Percentiles rank a stretch among this genome's conserved stretches.
phyloP scores from a whole-genome alignment of 2,329 filamentous ascomycete species.

The Cladosporium halotolerans region DNA sequence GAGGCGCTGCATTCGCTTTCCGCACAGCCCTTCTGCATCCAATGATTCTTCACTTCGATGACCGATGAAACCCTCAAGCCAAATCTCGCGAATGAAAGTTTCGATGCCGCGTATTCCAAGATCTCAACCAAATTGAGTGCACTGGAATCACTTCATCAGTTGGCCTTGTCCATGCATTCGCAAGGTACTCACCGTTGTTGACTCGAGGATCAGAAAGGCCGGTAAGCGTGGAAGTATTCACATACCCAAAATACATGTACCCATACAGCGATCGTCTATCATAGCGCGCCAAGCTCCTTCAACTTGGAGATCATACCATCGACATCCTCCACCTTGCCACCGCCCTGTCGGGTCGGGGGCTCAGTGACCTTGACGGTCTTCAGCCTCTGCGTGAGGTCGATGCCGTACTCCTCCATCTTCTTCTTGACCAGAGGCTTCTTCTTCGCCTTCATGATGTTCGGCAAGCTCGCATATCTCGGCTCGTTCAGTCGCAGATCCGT shows the following conservation, averaged over 20 bases:
- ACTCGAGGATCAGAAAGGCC: too few species aligned
- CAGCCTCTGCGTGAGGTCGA: conserved; percentile 68
- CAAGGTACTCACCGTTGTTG: too few species aligned
- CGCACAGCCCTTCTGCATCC: too few species aligned
- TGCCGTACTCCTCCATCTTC: conserved; percentile 72
- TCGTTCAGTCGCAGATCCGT: conserved; percentile 92
- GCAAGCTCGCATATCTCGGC: conserved; percentile 88
- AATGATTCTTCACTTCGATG: too few species aligned
- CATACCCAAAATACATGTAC: not conserved
- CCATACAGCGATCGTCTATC: conserved; percentile 4
- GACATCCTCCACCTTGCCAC: conserved; percentile 95
- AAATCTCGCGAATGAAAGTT: too few species aligned
- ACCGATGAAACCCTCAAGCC: too few species aligned
- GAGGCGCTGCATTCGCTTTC: too few species aligned
- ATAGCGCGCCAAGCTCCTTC: conserved; percentile 86
- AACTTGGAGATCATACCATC: conserved; percentile 89
- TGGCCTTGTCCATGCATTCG: too few species aligned
- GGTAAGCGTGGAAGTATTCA: too few species aligned
- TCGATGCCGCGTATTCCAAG: too few species aligned
- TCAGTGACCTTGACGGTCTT: conserved; percentile 90
- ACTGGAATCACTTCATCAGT: too few species aligned
- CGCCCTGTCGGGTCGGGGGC: conserved; percentile 79
- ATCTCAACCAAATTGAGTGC: too few species aligned
- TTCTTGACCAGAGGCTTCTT: conserved; percentile 98
- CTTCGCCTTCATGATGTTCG: conserved; percentile 99